Base-by-base conservation (phyloP, 306 rosid species). In the Mucuna pruriens region DNA sequence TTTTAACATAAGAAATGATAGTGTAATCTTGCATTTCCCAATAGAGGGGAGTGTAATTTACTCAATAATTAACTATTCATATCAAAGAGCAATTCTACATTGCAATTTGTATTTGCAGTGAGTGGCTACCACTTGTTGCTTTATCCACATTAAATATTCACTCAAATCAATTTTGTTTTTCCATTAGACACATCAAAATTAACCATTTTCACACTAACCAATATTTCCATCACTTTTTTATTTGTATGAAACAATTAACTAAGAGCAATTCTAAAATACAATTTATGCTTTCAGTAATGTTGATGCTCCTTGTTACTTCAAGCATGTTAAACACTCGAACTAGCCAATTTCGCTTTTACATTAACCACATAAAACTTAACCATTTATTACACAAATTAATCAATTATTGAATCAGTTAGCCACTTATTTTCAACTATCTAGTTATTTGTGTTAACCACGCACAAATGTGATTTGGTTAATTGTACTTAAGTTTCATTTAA, bases 281-380 rank as follows among this genome's bases (percentile, higher is more conserved):
- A 10, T 25, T 45, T 26, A 12, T 49, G 49, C 66, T 80, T 49
- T 40, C 68, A 49, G 68, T 73, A 29, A 39, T 61, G 22, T 81
- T 74, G 61, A 81, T 39, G 65, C 76, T 74, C 62, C 58, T 74
- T 42, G 31, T 64, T 40, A 74, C 49, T 81, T 64, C 60, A 39
- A 64, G 55, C 76, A 64, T 29, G 34, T 63, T 49, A 54, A 54
- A 33, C 13, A 33, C 44, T 46, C 39, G 61, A 65, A 74, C 10
- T 17, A 52, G 58, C 55, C 46, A 67, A 22, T 5, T 63, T 45
- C 7, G 0, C 67, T 67, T 45, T 46, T 38, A 60, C 26, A 13
- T 58, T 40, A 71, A 26, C 52, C 36, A 7, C 29, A 12, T 61
- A 34, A 70, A 58, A 48, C 7, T 72, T 42, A 13, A 76, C 58